Percentiles rank a stretch among this genome's conserved stretches.
Conservation (phyloP, 495 filamentous ascomycete species). For the Lindgomyces ingoldianus region DNA sequence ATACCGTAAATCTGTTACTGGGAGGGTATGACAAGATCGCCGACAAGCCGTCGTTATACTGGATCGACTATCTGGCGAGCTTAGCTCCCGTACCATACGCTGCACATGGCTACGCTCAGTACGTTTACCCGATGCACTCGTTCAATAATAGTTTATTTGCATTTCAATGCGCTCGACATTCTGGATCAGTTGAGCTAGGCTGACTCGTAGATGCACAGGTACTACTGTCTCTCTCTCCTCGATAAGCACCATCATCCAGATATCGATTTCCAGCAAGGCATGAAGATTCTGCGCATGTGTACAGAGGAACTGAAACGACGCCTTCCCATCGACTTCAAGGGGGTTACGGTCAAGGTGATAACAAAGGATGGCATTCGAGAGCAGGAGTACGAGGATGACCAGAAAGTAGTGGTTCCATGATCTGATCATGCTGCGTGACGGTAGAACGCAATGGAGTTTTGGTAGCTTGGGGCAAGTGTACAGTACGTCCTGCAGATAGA, state of each 20-base stretch:
- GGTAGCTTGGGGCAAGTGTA: constrained; percentile 12
- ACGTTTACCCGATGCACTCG: constrained; percentile 47
- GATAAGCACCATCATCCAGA: constrained; percentile 98
- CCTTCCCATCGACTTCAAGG: constrained; percentile 98
- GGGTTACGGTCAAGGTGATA: constrained; percentile 83
- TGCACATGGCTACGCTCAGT: constrained; percentile 97
- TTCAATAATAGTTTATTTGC: not conserved
- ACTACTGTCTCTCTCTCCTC: constrained; percentile 92
- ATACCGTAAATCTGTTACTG: constrained; percentile 92
- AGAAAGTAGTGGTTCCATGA: constrained; percentile 66
- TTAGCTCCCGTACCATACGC: constrained; percentile 88
- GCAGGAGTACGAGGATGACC: constrained; percentile 77
- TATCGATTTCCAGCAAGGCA: constrained; percentile 80
- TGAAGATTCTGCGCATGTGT: constrained; percentile 90
- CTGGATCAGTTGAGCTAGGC: not conserved
- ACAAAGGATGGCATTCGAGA: constrained; percentile 87
- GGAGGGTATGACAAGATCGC: constrained; percentile 89
- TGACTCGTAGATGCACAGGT: constrained; percentile 50
- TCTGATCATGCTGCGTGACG: not conserved
- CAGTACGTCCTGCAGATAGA: not conserved
- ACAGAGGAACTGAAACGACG: constrained; percentile 93
- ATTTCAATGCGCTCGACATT: not conserved
- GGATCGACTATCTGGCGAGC: constrained; percentile 94
- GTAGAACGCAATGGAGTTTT: constrained; percentile 1
- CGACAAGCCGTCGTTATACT: constrained; percentile 85